A percentile compares a stretch with the other conserved stretches of the same genome.
Conservation (phyloP, 257 asterid genomes). For the Primulina eburnea region DNA sequence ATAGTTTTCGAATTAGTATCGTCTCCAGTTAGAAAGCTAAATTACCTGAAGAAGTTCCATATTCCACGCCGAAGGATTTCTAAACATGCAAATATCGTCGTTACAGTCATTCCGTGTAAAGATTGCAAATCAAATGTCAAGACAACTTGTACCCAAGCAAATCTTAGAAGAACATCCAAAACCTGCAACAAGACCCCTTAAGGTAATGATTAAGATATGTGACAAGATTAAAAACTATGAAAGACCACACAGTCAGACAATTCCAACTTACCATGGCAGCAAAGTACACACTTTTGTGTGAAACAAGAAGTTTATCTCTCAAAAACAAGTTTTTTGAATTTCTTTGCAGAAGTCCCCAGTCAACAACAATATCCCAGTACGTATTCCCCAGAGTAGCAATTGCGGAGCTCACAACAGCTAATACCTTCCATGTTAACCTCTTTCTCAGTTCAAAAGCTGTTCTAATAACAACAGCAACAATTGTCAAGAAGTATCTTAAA, state of each 20-base stretch:
- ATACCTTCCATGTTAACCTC: constrained; percentile 48
- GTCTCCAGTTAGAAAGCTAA: neutral
- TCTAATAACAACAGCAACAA: constrained; percentile 65
- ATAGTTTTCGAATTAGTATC: neutral
- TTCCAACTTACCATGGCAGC: too few species aligned
- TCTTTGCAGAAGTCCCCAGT: constrained; percentile 29
- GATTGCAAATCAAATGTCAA: constrained; percentile 52
- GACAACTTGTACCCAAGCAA: constrained; percentile 79
- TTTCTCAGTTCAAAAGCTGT: constrained; percentile 62
- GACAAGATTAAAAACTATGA: neutral
- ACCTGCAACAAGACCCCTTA: constrained; percentile 39
- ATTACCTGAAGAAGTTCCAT: constrained; percentile 92
- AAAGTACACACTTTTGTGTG: too few species aligned
- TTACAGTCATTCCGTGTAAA: constrained; percentile 47
- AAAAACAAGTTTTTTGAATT: too few species aligned
- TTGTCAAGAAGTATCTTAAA: constrained; percentile 70
- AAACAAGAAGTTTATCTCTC: too few species aligned
- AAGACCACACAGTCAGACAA: too few species aligned
- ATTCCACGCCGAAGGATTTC: constrained; percentile 85
- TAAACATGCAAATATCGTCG: constrained; percentile 54
- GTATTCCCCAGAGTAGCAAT: constrained; percentile 56
- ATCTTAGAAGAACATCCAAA: constrained; percentile 64
- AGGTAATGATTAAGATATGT: neutral
- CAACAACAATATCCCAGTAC: constrained; percentile 80
- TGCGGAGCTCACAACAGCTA: constrained; percentile 60